A percentile compares a stretch with the other conserved stretches of the same genome.
phyloP scores from a whole-genome alignment of 83 land plant genomes.

The Thuja plicata region DNA sequence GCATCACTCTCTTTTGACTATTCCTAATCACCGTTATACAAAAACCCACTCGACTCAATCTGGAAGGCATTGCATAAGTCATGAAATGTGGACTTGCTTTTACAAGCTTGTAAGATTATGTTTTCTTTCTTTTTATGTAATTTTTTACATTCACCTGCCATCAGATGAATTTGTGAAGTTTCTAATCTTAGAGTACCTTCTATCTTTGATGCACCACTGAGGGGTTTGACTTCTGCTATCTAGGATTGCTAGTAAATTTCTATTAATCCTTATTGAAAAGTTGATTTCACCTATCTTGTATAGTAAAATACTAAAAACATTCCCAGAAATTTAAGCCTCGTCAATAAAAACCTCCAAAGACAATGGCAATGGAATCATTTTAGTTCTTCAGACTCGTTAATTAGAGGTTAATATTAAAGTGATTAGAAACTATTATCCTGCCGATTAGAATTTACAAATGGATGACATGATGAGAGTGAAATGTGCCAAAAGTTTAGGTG shows the following conservation, averaged over 20 bases:
- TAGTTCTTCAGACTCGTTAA: background rate
- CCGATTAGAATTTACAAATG: background rate
- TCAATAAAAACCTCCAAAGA: background rate
- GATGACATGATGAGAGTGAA: background rate
- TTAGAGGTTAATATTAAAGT: background rate
- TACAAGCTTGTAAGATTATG: background rate
- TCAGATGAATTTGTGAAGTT: background rate
- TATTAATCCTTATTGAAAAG: background rate
- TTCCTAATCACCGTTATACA: background rate
- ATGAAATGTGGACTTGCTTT: background rate
- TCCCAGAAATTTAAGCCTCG: background rate
- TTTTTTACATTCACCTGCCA: too few relatives aligned
- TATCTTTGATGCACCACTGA: background rate
- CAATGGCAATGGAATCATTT: background rate
- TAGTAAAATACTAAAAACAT: too few relatives aligned
- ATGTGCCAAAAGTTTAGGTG: background rate
- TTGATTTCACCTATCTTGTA: background rate
- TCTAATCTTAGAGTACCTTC: background rate
- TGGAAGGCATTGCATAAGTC: background rate
- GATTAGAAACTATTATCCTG: background rate
- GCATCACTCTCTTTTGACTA: background rate
- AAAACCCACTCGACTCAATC: background rate
- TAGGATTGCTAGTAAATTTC: background rate
- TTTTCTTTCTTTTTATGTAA: too few relatives aligned
- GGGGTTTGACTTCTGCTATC: background rate